Evolutionary conservation across 495 filamentous ascomycete species (phyloP), one percentile per base, ranked within the genome.

Genomic region (Aspergillus cristatus): DNA sequence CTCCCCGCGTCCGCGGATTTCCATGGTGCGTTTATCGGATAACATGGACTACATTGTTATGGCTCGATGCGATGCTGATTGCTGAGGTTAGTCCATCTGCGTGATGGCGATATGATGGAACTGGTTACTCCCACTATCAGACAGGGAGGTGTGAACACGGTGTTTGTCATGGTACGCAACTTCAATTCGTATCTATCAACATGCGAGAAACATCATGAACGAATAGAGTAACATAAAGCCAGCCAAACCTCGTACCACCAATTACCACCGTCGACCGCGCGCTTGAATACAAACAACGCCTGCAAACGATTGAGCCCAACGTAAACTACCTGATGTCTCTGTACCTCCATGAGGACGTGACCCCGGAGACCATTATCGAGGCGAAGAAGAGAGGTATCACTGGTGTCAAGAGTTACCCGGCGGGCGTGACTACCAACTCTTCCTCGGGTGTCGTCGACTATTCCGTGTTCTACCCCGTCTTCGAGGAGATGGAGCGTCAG

Each of bases 251-350:
- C 35, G 65, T 72, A 14, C 89, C 90, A 10, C 86, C 84, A 12
- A 70, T 91, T 40, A 83, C 79, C 3, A 84, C 75, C 12, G 80
- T 89, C 29, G 63, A 72, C 39, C 74, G 79, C 54, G 86, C 84
- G 18, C 62, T 94, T 13, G 76, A 80, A 36, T 96, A 94, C 64
- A 71, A 81, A 46, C 59, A 69, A 35, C 66, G 68, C 7, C 71
- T 96, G 34, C 62, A 73, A 46, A 66, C 71, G 35, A 64, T 89
- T 46, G 83, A 82, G 34, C 79, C 81, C 0, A 71, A 74, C 25
- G 79, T 95, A 30, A 78, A 72, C 39, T 95, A 78, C 53, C 74
- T 94, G 39, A 94, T 96, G 88, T 83, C 86, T 3, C 71, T 96
- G 17, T 96, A 91, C 55, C 75, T 93, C 25, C 80, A 86, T 50